Evolutionary conservation across 345 rosid species (phyloP), one percentile per base, ranked within the genome.

Genomic region (Euclidium syriacum): DNA sequence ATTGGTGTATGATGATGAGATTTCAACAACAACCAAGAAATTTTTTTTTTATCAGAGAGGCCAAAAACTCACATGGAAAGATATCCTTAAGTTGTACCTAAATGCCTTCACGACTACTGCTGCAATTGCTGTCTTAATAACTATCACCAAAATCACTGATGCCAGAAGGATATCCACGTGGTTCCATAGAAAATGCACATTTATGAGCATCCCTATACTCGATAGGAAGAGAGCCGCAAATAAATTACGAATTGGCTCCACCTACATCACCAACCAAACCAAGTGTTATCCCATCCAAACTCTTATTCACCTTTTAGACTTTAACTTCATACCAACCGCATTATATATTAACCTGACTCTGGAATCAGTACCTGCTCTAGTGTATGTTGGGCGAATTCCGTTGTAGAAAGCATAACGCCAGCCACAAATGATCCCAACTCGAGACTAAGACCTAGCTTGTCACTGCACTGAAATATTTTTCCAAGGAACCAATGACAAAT

Each of bases 401-500:
- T 84, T 56, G 98, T 88, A 50, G 99, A 95, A 72, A 95, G 80
- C 99, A 95, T 95, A 64, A 95, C 95, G 49, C 99, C 99, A 66
- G 99, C 99, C 70, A 95, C 76, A 62, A 95, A 95, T 40, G 99
- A 95, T 76, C 98, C 98, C 73, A 95, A 70, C 83, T 95, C 99
- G 52, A 95, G 99, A 81, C 99, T 95, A 58, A 90, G 95, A 42
- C 99, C 99, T 77, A 95, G 76, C 85, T 90, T 90, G 82, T 95
- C 99, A 65, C 98, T 95, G 94, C 99, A 86, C 99, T 95, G 99
- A 85, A 74, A 73, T 62, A 44, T 48, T 78, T 38, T 62, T 54
- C 36, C 70, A 74, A 64, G 63, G 74, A 73, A 49, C 66, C 49
- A 57, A 14, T 15, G n/a, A n/a, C n/a, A n/a, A n/a, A n/a, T 57